Conservation (phyloP, 257 asterid species). For the Oldenlandia corymbosa region DNA sequence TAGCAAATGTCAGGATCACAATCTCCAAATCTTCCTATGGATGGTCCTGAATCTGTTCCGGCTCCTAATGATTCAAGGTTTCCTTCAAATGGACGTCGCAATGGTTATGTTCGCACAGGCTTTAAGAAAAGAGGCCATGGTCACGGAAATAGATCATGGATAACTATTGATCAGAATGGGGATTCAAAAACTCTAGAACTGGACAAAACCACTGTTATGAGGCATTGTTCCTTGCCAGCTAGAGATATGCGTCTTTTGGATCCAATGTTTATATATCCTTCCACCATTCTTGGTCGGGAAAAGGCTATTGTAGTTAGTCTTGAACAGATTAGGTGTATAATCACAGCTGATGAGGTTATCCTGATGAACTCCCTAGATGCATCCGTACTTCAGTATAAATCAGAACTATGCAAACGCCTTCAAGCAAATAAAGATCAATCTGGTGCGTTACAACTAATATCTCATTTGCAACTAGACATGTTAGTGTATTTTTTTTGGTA, state of each 20-base stretch:
- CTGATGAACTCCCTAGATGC: slow-evolving; percentile 84
- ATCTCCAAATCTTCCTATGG: slow-evolving; percentile 27
- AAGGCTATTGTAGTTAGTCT: slow-evolving; percentile 93
- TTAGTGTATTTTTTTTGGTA: no score
- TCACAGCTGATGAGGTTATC: slow-evolving; percentile 95
- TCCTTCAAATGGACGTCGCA: slow-evolving; percentile 28
- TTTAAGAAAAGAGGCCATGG: slow-evolving; percentile 90
- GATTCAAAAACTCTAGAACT: slow-evolving; percentile 66
- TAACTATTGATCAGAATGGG: slow-evolving; percentile 76
- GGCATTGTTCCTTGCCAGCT: slow-evolving; percentile 89
- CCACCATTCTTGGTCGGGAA: slow-evolving; percentile 93
- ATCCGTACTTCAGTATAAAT: slow-evolving; percentile 68
- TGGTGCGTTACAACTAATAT: no score
- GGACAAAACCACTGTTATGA: slow-evolving; percentile 82
- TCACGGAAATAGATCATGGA: slow-evolving; percentile 88
- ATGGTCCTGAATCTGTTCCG: slow-evolving; percentile 31
- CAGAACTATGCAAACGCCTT: slow-evolving; percentile 88
- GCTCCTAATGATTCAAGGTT: slow-evolving; percentile 31
- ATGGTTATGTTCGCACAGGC: slow-evolving; percentile 38
- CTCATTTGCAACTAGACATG: no score
- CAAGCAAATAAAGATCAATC: slow-evolving; percentile 68
- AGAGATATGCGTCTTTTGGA: slow-evolving; percentile 98
- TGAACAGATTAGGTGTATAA: slow-evolving; percentile 91
- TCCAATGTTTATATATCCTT: slow-evolving; percentile 87
- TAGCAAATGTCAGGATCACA: slow-evolving; percentile 53